A percentile compares a stretch with the other conserved stretches of the same genome.
Conservation (phyloP, 2,329 filamentous ascomycete genomes). For the Biscogniauxia sp. region DNA sequence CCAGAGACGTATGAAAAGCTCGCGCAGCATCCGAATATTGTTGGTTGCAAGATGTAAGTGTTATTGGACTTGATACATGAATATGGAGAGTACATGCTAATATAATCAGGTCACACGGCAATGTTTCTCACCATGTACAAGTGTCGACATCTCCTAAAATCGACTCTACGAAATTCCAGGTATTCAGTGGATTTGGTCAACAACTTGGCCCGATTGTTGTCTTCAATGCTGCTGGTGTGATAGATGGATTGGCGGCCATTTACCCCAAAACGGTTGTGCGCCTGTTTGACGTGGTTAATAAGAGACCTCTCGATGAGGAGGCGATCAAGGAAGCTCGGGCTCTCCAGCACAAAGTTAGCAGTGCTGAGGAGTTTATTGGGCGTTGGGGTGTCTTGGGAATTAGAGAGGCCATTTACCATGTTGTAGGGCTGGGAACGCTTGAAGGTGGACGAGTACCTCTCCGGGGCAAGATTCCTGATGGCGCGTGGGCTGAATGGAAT, state of each 20-base stretch:
- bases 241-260: slow-evolving; percentile 43
- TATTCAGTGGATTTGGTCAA: slow-evolving; percentile 65
- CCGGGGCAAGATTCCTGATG: slow-evolving; percentile 52
- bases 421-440: slow-evolving; percentile 55
- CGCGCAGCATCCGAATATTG: slow-evolving; percentile 62
- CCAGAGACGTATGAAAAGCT: slow-evolving; percentile 57
- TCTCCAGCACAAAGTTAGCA: slow-evolving; percentile 60
- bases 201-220: slow-evolving; percentile 53
- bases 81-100: not conserved
- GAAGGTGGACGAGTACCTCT: slow-evolving; percentile 60
- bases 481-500: slow-evolving; percentile 43
- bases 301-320: slow-evolving; percentile 33
- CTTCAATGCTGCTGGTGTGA: slow-evolving; percentile 35
- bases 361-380: slow-evolving; percentile 60
- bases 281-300: slow-evolving; percentile 48
- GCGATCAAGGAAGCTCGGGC: slow-evolving; percentile 49
- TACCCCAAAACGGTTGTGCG: slow-evolving; percentile 61
- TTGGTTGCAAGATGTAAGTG: slow-evolving; percentile 59
- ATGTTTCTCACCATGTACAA: slow-evolving; percentile 62
- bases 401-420: slow-evolving; percentile 53
- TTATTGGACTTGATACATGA: not conserved
- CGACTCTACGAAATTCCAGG: slow-evolving; percentile 56
- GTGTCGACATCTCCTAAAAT: slow-evolving; percentile 59
- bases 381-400: slow-evolving; percentile 62
- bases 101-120: slow-evolving; percentile 53